Conservation (phyloP, 805 yeast genomes). For the Candida endomychidarum region DNA sequence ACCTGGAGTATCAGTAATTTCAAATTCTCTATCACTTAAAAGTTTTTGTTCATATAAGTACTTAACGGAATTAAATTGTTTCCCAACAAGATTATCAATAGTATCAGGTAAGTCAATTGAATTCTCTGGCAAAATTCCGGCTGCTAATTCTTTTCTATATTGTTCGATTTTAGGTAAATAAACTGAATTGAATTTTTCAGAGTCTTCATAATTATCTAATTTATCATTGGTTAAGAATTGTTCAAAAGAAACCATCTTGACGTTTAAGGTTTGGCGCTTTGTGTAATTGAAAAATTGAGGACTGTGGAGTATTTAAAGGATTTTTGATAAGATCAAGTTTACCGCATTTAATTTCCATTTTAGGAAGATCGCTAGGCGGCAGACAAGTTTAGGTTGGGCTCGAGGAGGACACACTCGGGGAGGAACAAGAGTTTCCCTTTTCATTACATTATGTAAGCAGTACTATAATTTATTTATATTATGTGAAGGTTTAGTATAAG, state of each 20-base stretch:
- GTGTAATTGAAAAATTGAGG: neutral
- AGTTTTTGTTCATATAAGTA: slow-evolving; percentile 35
- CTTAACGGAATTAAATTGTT: slow-evolving; percentile 38
- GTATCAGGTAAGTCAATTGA: slow-evolving; percentile 32
- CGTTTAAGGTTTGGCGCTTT: neutral
- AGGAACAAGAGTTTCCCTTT: no score
- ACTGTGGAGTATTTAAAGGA: neutral
- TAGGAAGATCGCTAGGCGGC: neutral
- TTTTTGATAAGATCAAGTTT: neutral
- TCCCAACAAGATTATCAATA: slow-evolving; percentile 27
- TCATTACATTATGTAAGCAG: no score
- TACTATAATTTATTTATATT: no score
- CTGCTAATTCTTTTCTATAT: slow-evolving; percentile 30
- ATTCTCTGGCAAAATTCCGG: slow-evolving; percentile 30
- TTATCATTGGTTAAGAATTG: slow-evolving; percentile 32
- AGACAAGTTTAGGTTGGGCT: no score
- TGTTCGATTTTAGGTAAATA: slow-evolving; percentile 47
- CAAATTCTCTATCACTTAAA: slow-evolving; percentile 34
- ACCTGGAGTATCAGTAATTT: slow-evolving; percentile 38
- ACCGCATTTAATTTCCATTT: slow-evolving; percentile 5
- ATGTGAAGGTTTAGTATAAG: no score
- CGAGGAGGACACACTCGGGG: no score
- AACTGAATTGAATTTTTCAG: slow-evolving; percentile 37
- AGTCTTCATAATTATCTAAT: slow-evolving; percentile 37
- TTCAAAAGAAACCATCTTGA: slow-evolving; percentile 15